phyloP scores from a whole-genome alignment of 192 early-diverging fungal species.

The Rhizoclosmatium globosum region DNA sequence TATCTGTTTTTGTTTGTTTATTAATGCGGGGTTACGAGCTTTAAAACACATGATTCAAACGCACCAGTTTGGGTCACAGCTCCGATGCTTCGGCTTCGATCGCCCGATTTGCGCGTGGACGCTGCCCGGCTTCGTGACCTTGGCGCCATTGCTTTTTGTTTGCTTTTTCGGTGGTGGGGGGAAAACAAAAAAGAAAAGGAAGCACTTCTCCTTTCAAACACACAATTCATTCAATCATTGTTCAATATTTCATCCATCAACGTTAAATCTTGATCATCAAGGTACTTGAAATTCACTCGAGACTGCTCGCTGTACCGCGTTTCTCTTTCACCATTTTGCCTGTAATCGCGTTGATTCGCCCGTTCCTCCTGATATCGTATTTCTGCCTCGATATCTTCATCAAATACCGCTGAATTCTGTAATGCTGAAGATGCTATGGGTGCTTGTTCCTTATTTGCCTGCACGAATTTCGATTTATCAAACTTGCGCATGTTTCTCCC shows the following conservation, averaged over 20 bases:
- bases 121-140: background rate
- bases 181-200: background rate
- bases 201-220: background rate
- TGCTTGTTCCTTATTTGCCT: constrained; percentile 9
- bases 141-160: background rate
- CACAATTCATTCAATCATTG: constrained; percentile 5
- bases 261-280: background rate
- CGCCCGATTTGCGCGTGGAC: background rate
- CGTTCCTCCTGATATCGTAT: too few species aligned
- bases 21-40: background rate
- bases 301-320: background rate
- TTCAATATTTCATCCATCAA: constrained; percentile 5
- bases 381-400: too few species aligned
- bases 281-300: constrained; percentile 6
- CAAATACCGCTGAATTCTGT: too few species aligned
- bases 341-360: too few species aligned
- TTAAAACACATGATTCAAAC: background rate
- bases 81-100: background rate
- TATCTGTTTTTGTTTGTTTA: background rate
- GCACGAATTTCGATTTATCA: constrained; percentile 21
- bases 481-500: background rate
- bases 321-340: background rate
- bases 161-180: background rate
- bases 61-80: background rate
- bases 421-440: too few species aligned